These are phyloP conservation scores for Gracilaria vermiculophylla DNA, from an alignment of 23 red algal genomes.

Conservation along the genomic window DNA sequence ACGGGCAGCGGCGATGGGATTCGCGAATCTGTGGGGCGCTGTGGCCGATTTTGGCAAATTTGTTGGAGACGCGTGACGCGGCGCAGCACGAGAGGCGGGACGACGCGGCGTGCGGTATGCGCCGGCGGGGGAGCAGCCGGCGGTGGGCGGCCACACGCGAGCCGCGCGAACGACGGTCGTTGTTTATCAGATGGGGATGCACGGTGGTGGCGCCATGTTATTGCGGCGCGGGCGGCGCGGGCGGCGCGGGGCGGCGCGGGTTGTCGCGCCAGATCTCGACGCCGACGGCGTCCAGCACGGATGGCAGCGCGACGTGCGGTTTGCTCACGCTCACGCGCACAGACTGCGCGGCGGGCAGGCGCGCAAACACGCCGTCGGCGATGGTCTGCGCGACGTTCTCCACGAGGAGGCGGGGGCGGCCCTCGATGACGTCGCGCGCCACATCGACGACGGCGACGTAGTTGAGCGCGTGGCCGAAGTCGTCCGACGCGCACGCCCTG, in stretches of 20 bases:
- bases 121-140: too few species aligned
- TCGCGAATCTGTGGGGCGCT: too few species aligned
- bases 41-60: not conserved
- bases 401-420: constrained; percentile 42
- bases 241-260: not conserved
- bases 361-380: constrained; percentile 31
- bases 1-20: not conserved
- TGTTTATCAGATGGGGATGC: too few species aligned
- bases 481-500: not conserved
- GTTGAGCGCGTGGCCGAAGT: constrained; percentile 41
- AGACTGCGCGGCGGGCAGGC: not conserved
- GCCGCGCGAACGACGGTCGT: too few species aligned
- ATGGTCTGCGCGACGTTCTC: constrained; percentile 68
- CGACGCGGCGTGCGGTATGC: not conserved
- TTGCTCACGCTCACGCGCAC: constrained; percentile 75
- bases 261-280: constrained; percentile 60
- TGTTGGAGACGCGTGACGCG: not conserved
- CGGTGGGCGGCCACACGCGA: not conserved
- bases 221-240: too few species aligned
- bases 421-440: constrained; percentile 32
- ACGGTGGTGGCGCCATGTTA: too few species aligned
- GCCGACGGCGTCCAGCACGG: constrained; percentile 61
- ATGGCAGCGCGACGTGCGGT: constrained; percentile 74
- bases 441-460: constrained; percentile 58
- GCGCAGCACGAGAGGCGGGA: not conserved